Percentiles rank a stretch among this genome's conserved stretches.
Evolutionary conservation across 2,329 filamentous ascomycete genomes (phyloP).

Genomic region (Metarhizium rileyi): DNA sequence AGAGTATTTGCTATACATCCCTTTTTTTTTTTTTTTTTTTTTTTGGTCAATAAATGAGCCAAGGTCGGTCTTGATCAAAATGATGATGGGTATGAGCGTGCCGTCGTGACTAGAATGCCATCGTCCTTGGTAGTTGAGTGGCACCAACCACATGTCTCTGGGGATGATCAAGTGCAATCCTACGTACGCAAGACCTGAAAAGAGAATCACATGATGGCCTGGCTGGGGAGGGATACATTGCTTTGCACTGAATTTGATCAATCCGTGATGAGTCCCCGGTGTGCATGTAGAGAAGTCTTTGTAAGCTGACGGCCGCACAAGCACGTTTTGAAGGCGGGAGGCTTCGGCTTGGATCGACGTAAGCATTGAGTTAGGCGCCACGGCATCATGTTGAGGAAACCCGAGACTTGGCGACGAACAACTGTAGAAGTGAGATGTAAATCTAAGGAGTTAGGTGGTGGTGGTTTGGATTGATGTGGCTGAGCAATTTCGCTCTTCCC

Average conservation of each 20-base stretch:
- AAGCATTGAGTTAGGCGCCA: background rate
- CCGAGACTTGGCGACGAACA: background rate
- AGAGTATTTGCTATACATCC: background rate
- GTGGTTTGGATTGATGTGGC: too few relatives aligned
- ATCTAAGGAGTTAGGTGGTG: too few relatives aligned
- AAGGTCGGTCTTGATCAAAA: background rate
- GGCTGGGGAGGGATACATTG: too few relatives aligned
- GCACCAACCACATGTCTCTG: too few relatives aligned
- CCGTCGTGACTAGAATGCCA: background rate
- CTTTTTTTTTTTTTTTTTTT: too few relatives aligned
- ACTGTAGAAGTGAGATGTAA: background rate
- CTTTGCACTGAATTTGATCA: too few relatives aligned
- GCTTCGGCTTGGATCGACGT: background rate
- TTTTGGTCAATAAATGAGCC: background rate
- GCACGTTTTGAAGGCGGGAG: too few relatives aligned
- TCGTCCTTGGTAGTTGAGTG: background rate
- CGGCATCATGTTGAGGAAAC: background rate
- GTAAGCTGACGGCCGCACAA: slow-evolving; percentile 1
- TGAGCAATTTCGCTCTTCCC: too few relatives aligned
- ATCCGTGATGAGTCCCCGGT: background rate
- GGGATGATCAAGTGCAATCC: too few relatives aligned
- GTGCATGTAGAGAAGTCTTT: background rate
- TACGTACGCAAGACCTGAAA: too few relatives aligned
- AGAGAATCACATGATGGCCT: too few relatives aligned
- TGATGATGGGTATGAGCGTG: background rate